Conservation (phyloP, 2,329 filamentous ascomycete species). For the Cladophialophora bantiana region DNA sequence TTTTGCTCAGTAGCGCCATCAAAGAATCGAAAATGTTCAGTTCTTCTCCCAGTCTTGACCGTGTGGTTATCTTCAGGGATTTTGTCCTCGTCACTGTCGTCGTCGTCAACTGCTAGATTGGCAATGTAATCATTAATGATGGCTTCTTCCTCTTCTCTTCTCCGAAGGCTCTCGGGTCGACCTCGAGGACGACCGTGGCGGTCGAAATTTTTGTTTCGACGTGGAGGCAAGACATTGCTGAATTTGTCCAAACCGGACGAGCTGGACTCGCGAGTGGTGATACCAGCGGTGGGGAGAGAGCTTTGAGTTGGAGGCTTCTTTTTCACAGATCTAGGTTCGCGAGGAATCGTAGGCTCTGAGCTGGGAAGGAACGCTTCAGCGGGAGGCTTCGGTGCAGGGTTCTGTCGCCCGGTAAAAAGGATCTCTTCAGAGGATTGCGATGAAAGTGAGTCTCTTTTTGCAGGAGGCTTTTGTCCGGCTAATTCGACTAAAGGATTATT, state of each 20-base stretch:
- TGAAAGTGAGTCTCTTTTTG: slow-evolving; percentile 28
- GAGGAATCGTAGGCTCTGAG: slow-evolving; percentile 1
- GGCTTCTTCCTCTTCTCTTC: slow-evolving; percentile 59
- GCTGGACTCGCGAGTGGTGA: slow-evolving; percentile 16
- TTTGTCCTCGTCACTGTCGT: slow-evolving; percentile 34
- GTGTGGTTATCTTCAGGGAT: slow-evolving; percentile 44
- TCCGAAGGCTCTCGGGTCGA: slow-evolving; percentile 6
- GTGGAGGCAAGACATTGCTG: slow-evolving; percentile 15
- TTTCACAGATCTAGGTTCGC: not conserved
- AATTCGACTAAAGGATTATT: not conserved
- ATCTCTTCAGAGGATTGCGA: slow-evolving; percentile 39
- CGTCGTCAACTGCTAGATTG: slow-evolving; percentile 45
- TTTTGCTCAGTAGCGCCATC: slow-evolving; percentile 53
- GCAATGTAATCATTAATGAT: slow-evolving; percentile 72
- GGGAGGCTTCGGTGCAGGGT: slow-evolving; percentile 4
- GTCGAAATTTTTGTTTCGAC: slow-evolving; percentile 6
- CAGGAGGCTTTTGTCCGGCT: not conserved
- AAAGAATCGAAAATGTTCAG: slow-evolving; percentile 38
- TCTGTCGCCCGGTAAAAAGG: slow-evolving; percentile 34
- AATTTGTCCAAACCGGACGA: slow-evolving; percentile 22
- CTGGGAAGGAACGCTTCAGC: not conserved
- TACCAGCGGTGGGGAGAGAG: not conserved
- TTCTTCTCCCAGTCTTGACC: slow-evolving; percentile 43
- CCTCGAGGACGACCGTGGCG: slow-evolving; percentile 19
- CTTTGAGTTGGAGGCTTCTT: not conserved